Evolutionary conservation across 2,329 filamentous ascomycete genomes (phyloP), one percentile per base, ranked within the genome.

Genomic region (Colletotrichum melonis): DNA sequence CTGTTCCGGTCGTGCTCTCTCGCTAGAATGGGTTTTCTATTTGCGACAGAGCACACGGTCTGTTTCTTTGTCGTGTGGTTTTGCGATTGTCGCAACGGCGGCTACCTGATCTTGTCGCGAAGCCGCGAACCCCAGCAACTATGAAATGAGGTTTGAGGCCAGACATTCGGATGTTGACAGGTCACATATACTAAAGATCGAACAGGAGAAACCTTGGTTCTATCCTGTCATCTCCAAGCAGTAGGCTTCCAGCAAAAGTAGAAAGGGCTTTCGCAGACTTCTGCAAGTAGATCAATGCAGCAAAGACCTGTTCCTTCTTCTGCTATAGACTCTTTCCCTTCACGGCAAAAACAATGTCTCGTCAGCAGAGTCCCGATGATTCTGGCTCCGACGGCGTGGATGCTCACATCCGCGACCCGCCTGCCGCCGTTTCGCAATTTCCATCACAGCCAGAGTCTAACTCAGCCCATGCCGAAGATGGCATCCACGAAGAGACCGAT

Each of bases 31-130:
- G 38, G 3, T n/a, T 70, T 65, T 65, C 71, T 70, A 57, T 62
- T 63, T 66, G 22, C 60, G 71, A 46, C 3, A 12, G 16, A 11
- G 22, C 19, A 30, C 67, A 9, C 11, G 8, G 26, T 5, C 1
- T 1, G 5, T 14, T 24, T 11, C 71, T 73, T 71, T 73, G 67
- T 63, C 22, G 30, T 16, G 0, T 1, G 26, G 56, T 65, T 71
- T 62, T 56, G 42, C 46, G 42, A 42, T 46, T 11, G 63, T 28
- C 16, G 59, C 46, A 70, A 70, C 8, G 26, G 54, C n/a, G 26
- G 14, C 14, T 26, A 55, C 54, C 24, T n/a, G 12, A 49, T n/a
- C 26, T 5, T 54, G 49, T 26, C 35, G 19, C 24, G n/a, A 4
- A 9, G 9, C 1, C 24, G 22, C 16, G 22, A 8, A 8, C 26